These are phyloP conservation scores for Podaxis sp. DNA, from an alignment of 768 basidiomycete genomes.

Conservation along the genomic window DNA sequence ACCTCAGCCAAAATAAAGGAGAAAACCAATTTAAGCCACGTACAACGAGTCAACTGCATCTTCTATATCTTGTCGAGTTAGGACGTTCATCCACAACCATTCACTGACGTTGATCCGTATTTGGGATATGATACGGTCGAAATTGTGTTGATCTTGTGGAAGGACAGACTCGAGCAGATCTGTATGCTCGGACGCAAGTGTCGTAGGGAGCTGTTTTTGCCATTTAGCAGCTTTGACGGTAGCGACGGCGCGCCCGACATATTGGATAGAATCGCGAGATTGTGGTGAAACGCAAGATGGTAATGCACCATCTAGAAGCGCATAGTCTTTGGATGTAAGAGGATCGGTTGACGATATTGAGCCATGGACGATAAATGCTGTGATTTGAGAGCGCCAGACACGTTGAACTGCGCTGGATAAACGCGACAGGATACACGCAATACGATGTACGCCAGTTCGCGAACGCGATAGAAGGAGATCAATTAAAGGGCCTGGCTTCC, in stretches of 20 bases:
- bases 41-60: constrained; percentile 85
- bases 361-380: constrained; percentile 75
- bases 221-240: constrained; percentile 80
- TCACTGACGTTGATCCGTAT: constrained; percentile 85
- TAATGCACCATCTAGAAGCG: constrained; percentile 62
- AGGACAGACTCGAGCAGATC: constrained; percentile 63
- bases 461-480: constrained; percentile 74
- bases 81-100: constrained; percentile 91
- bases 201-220: constrained; percentile 74
- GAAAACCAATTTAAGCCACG: constrained; percentile 27
- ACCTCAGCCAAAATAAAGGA: constrained; percentile 16
- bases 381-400: constrained; percentile 84
- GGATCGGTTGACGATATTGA: constrained; percentile 71
- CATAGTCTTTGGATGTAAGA: constrained; percentile 58
- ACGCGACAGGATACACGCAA: constrained; percentile 67
- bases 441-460: constrained; percentile 75
- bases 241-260: constrained; percentile 84
- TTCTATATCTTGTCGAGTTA: constrained; percentile 81
- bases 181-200: constrained; percentile 65
- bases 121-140: constrained; percentile 71
- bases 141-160: constrained; percentile 73
- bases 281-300: constrained; percentile 75
- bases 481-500: constrained; percentile 78
- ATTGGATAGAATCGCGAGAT: constrained; percentile 78
- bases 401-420: constrained; percentile 76